Evolutionary conservation across 1,139 yeast species (phyloP), one percentile per base, ranked within the genome.

Genomic region (Debaryomycetaceae sp.): DNA sequence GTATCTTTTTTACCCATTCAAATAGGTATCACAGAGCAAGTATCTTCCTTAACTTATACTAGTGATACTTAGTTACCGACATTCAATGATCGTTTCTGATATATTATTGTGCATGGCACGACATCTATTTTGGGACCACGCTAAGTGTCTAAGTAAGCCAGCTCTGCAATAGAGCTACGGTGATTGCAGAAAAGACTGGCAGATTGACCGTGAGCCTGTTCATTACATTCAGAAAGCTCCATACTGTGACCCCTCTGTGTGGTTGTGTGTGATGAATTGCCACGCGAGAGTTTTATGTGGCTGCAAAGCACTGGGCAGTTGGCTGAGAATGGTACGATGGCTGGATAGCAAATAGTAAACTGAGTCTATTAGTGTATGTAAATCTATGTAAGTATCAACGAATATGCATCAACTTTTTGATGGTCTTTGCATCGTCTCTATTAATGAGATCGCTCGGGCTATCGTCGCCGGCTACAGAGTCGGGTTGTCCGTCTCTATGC

Each of bases 321-420:
- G 20, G 4, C 20, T 17, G 20, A 17, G 20, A 17, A 17, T 4
- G 20, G 20, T 17, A 17, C 20, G 20, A 17, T 17, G 20, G 20
- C 20, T 17, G 20, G 20, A 17, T 4, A 17, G 20, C 20, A 17
- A 17, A 17, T 17, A 17, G 20, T 17, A 17, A 17, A 14, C 22
- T 35, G 37, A 8, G 17, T 24, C 36, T 13, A n/a, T 38, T 13
- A 13, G 13, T 23, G 17, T 34, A 11, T 34, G 11, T 14, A 17
- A 13, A 27, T 27, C 11, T 27, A 27, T 7, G 11, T 27, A 27
- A 11, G 20, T 11, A 5, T 39, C 45, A 59, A 38, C 66, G 53
- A 47, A 62, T 54, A 46, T 57, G 61, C 66, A 62, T 62, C 51
- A 62, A 47, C 43, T 59, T 62, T 27, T 60, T 57, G 55, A 62